Evolutionary conservation across 306 rosid genomes (phyloP), one percentile per base, ranked within the genome.

Genomic region (Prunus mongolica): DNA sequence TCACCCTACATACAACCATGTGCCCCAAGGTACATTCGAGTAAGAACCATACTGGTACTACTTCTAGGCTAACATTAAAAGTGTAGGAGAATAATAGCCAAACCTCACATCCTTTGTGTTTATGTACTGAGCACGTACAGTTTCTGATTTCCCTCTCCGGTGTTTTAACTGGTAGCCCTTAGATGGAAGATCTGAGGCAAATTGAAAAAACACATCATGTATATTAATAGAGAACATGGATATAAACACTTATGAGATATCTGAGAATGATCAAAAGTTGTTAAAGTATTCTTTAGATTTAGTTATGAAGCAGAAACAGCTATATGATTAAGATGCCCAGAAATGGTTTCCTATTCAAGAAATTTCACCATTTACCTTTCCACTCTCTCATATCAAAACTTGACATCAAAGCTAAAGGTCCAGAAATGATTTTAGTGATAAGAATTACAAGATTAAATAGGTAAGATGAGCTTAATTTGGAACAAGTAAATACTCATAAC

Each of bases 71-170:
- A 44, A 6, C 65, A 74, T 50, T 56, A 72, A 61, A 52, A 79
- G 82, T 56, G 50, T 69, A 81, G n/a, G 25, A 20, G 73, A 70
- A 77, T 46, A 65, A 74, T 12, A 49, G 60, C 49, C 91, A 65
- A 16, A 94, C 98, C 98, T 92, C 85, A 95, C 77, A 76, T 95
- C 99, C 90, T 89, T 92, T 1, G 86, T 89, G 51, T 92, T 89
- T 82, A 95, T 95, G 86, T 95, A 95, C 92, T 95, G 99, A 75
- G 76, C 97, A 22, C 99, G 96, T 76, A 89, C 79, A 72, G 99
- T 95, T 82, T 95, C 99, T 7, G 99, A 95, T 82, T 95, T 95
- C 68, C 99, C 97, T 76, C 99, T 89, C 84, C 88, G 83, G 77
- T 95, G 99, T 71, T 85, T 78, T 58, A 66, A 61, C 78, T 69